Conservation (phyloP, 768 basidiomycete genomes). For the Cubamyces sp. region DNA sequence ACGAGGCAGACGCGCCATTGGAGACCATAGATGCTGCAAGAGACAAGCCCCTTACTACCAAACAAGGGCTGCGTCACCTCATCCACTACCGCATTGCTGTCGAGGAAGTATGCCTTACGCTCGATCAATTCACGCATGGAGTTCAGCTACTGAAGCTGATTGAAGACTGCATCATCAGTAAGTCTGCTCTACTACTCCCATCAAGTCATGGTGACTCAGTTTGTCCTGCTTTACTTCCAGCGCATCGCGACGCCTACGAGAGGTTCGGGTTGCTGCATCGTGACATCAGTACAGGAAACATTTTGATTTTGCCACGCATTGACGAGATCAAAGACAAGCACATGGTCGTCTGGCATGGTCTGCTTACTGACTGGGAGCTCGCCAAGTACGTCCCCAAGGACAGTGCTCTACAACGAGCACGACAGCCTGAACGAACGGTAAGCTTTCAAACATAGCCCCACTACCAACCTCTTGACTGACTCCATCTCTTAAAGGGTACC, state of each 20-base stretch:
- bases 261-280: neutral
- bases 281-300: constrained; percentile 3
- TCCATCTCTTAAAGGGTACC: constrained; percentile 9
- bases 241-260: neutral
- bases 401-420: neutral
- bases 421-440: constrained; percentile 7
- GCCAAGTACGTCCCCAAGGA: neutral
- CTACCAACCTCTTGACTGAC: neutral
- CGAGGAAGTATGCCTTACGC: neutral
- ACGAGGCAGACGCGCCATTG: too few species aligned
- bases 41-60: too few species aligned
- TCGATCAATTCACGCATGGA: neutral
- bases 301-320: neutral
- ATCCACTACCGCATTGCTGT: neutral
- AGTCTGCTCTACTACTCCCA: neutral
- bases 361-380: constrained; percentile 8
- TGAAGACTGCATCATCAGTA: neutral
- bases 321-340: neutral
- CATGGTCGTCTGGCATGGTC: neutral
- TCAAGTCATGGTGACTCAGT: too few species aligned
- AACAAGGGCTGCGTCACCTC: neutral
- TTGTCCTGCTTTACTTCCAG: neutral
- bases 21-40: too few species aligned
- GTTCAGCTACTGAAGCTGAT: neutral
- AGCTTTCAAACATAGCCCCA: neutral